phyloP scores from a whole-genome alignment of 306 rosid genomes.

The Amphicarpaea edgeworthii region DNA sequence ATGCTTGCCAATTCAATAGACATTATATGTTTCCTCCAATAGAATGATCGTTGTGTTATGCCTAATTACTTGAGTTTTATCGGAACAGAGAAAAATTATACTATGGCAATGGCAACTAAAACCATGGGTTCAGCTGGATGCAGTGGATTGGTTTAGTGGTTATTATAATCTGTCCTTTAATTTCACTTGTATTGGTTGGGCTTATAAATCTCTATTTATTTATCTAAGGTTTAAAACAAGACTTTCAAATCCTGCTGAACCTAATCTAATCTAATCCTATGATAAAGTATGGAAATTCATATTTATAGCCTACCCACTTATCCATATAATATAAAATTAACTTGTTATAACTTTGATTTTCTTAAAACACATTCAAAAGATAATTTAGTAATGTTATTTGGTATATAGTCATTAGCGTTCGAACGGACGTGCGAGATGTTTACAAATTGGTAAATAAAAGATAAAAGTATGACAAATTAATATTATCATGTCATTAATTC shows the following conservation, averaged over 20 bases:
- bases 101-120: slow-evolving; percentile 29
- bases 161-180: slow-evolving; percentile 11
- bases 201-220: background rate
- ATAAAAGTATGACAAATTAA: too few species aligned
- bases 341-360: too few species aligned
- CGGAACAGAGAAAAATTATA: background rate
- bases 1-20: slow-evolving; percentile 48
- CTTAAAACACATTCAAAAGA: too few species aligned
- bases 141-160: slow-evolving; percentile 33
- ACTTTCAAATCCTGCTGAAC: background rate
- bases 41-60: background rate
- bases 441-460: too few species aligned
- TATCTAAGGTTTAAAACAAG: background rate
- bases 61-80: background rate
- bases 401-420: too few species aligned
- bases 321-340: background rate
- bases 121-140: background rate
- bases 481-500: too few species aligned
- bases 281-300: background rate
- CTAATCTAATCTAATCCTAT: background rate
- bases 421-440: too few species aligned
- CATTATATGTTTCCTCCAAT: slow-evolving; percentile 45
- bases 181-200: slow-evolving; percentile 10
- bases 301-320: background rate
- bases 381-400: too few species aligned